Conservation (phyloP, 306 rosid species). For the Begonia fuchsioides region DNA sequence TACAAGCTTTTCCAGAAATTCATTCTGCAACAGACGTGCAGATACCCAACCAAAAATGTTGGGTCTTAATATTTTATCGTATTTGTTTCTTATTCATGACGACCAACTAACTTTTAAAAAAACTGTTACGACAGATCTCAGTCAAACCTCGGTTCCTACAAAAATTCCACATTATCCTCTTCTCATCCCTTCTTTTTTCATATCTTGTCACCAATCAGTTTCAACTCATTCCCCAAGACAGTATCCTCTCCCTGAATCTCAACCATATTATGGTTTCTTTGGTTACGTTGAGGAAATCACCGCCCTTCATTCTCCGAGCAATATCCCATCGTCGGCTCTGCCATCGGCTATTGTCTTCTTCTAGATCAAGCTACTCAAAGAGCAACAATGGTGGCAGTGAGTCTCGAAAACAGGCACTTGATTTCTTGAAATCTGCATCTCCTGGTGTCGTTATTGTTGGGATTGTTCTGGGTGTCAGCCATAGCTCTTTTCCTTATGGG, state of each 20-base stretch:
- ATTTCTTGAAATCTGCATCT: constrained; percentile 19
- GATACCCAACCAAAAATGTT: no score
- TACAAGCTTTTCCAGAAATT: no score
- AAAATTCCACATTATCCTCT: neutral
- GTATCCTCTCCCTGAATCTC: neutral
- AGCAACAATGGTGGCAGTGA: constrained; percentile 6
- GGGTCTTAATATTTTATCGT: no score
- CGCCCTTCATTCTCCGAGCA: constrained; percentile 2
- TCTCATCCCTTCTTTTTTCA: neutral
- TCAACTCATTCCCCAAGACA: neutral
- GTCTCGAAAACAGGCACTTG: constrained; percentile 8
- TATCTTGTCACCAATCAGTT: constrained; percentile 3
- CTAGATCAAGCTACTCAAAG: constrained; percentile 10
- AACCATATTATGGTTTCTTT: constrained; percentile 42
- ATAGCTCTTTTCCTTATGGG: constrained; percentile 26
- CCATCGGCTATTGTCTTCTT: constrained; percentile 15
- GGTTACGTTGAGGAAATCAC: constrained; percentile 18
- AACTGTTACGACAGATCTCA: constrained; percentile 18
- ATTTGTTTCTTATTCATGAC: no score
- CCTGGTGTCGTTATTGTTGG: constrained; percentile 35
- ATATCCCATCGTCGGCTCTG: constrained; percentile 8
- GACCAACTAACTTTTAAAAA: constrained; percentile 17
- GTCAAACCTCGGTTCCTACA: constrained; percentile 17
- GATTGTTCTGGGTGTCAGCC: constrained; percentile 29
- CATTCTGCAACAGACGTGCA: no score